phyloP scores from a whole-genome alignment of 2,329 filamentous ascomycete genomes.

The Nemania sp. region DNA sequence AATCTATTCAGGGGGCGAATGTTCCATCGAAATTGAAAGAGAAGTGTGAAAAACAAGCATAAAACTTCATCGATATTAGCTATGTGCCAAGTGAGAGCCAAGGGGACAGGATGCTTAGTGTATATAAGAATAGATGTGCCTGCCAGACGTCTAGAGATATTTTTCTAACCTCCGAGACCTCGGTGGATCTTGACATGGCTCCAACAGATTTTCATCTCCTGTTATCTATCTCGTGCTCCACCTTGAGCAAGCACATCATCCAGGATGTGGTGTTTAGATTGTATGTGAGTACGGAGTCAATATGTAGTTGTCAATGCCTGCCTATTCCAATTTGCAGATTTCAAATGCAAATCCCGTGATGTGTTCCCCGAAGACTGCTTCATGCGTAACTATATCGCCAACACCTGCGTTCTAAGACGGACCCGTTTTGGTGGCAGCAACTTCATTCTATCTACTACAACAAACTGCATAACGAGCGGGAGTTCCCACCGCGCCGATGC shows the following conservation, averaged over 20 bases:
- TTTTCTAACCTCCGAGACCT: background rate
- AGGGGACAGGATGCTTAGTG: conserved; percentile 13
- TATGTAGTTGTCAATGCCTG: background rate
- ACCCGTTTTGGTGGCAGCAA: conserved; percentile 25
- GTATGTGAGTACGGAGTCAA: background rate
- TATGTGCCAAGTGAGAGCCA: conserved; percentile 33
- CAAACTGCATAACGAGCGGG: conserved; percentile 22
- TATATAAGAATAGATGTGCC: conserved; percentile 11
- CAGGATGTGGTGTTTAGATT: background rate
- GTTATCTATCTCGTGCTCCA: conserved; percentile 8
- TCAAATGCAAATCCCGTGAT: conserved; percentile 20
- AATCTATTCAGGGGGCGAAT: too few species aligned
- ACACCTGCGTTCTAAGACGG: conserved; percentile 24
- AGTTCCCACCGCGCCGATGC: conserved; percentile 29
- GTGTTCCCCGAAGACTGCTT: conserved; percentile 16
- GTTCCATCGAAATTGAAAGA: too few species aligned
- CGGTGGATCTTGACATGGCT: background rate
- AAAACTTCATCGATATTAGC: too few species aligned
- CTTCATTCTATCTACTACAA: conserved; percentile 13
- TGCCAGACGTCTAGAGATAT: background rate
- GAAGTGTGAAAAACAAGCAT: too few species aligned
- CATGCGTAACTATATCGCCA: conserved; percentile 5
- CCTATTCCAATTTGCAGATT: conserved; percentile 9
- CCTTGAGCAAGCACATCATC: conserved; percentile 8
- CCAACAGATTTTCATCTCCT: background rate